These are phyloP conservation scores for Angophora floribunda DNA, from an alignment of 345 rosid species.

Conservation along the genomic window DNA sequence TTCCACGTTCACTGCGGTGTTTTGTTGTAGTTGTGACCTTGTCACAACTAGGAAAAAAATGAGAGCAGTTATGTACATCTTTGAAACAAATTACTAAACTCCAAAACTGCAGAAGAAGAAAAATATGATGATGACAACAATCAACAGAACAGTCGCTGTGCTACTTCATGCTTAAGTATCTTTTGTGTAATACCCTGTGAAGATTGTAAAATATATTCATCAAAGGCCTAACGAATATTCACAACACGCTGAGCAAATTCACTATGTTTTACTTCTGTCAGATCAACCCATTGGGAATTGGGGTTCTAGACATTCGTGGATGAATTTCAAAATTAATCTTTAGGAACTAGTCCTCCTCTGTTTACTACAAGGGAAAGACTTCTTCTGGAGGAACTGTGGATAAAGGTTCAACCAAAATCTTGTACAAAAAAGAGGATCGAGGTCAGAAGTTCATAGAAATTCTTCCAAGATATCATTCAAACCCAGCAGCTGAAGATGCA, in stretches of 20 bases:
- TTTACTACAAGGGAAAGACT: not conserved
- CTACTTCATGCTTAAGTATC: not conserved
- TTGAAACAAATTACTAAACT: not conserved
- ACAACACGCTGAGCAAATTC: not conserved
- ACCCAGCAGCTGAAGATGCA: not conserved
- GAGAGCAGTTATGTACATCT: not conserved
- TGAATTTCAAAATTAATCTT: not conserved
- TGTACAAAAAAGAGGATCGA: not conserved
- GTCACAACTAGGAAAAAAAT: not conserved
- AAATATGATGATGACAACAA: not conserved
- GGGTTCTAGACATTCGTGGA: not conserved
- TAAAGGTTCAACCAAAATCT: not conserved
- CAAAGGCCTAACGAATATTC: not conserved
- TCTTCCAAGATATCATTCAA: not conserved
- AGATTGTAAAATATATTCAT: not conserved
- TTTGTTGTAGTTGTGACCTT: not conserved
- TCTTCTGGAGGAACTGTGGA: not conserved
- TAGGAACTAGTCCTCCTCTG: not conserved
- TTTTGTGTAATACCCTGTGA: not conserved
- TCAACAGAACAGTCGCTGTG: not conserved
- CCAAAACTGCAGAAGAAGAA: not conserved
- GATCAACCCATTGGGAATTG: not conserved
- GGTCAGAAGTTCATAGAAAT: not conserved
- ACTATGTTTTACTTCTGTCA: not conserved
- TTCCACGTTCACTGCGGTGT: not conserved